Conservation (phyloP, 2,329 filamentous ascomycete genomes). For the Camillea tinctor region DNA sequence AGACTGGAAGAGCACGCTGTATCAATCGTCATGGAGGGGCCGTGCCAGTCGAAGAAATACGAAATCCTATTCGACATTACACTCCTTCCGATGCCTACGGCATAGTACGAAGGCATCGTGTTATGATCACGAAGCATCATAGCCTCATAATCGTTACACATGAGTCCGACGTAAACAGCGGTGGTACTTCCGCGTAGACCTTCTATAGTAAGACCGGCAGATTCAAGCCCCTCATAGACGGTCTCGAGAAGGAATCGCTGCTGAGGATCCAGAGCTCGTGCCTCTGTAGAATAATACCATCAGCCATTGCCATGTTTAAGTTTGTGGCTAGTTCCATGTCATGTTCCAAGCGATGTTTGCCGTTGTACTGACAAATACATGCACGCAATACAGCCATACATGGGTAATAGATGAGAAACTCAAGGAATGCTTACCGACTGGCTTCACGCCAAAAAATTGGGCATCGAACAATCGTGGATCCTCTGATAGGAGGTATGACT, state of each 20-base stretch:
- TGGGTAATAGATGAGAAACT: too few species aligned
- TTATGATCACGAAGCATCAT: constrained; percentile 12
- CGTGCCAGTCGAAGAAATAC: constrained; percentile 37
- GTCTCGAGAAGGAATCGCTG: not conserved
- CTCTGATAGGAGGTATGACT: not conserved
- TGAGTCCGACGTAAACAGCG: not conserved
- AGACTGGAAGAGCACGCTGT: constrained; percentile 46
- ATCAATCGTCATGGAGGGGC: constrained; percentile 43
- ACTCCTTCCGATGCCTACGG: constrained; percentile 30
- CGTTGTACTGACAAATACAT: too few species aligned
- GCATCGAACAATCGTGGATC: not conserved
- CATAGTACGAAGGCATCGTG: constrained; percentile 14
- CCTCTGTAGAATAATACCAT: not conserved
- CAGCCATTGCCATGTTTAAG: too few species aligned
- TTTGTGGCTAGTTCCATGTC: too few species aligned
- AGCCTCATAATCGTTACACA: constrained; percentile 9
- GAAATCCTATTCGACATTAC: constrained; percentile 32
- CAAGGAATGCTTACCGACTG: not conserved
- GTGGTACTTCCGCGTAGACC: not conserved
- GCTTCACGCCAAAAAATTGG: constrained; percentile 1
- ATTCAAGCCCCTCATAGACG: not conserved
- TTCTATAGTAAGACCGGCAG: not conserved
- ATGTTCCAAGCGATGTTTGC: too few species aligned
- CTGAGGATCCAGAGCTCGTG: not conserved
- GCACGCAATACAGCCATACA: too few species aligned